Base-by-base conservation (phyloP, 2,329 filamentous ascomycete genomes). In the Hortaea sp. region DNA sequence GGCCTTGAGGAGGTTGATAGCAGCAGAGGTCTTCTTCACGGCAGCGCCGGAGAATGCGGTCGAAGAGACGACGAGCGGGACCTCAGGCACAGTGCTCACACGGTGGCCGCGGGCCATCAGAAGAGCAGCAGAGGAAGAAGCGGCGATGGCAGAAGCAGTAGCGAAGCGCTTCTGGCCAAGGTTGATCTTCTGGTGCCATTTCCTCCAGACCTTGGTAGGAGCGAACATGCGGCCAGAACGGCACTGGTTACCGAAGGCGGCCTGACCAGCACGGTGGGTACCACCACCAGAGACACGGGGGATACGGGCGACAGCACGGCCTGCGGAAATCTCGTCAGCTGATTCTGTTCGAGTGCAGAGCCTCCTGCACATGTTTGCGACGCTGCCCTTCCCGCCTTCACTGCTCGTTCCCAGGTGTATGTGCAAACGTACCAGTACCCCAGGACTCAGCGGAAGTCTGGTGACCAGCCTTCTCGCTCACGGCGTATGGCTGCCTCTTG, bases 161-260 rank as follows among this genome's bases (percentile, higher is more conserved):
- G 92, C 92, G 73, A 95, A 98, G 66, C 92, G 92, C 87, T 92
- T 95, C 82, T 98, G 92, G 74, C 85, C 85, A 74, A 94, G 82
- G 82, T 94, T 95, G 82, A 98, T 82, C 88, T 97, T 97, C 80
- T 95, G 81, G 81, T 98, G 92, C 94, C 92, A 98, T 81, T 95
- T 95, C 73, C 92, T 82, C 94, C 92, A 98, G 78, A 95, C 85
- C 85, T 98, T 98, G 76, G 92, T 98, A 62, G 92, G 92, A 63
- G 92, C 92, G 78, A 98, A 98, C 92, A 98, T 98, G 78, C 92
- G 92, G 79, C 94, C 92, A 70, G 90, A 95, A 73, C 92, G 89
- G 79, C 92, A 98, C 88, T 90, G 88, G 86, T 98, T 98, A 88
- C 92, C 92, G 75, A 97, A 98, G 64, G 92, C 92, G 74, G 92